Evolutionary conservation across 2,329 filamentous ascomycete species (phyloP).

Genomic region (Neofusicoccum ribis): DNA sequence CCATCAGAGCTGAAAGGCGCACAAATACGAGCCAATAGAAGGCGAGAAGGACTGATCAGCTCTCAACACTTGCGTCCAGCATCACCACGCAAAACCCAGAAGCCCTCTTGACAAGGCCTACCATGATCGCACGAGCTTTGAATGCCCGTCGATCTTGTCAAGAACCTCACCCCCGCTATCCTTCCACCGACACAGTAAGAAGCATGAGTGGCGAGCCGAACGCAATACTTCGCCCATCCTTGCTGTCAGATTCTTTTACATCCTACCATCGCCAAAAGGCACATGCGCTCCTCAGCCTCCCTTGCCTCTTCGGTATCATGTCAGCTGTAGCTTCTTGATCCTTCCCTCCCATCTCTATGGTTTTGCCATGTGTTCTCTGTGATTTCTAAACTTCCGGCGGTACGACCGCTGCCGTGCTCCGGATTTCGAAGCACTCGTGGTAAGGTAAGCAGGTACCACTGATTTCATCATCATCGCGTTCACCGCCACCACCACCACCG

Average conservation of each 20-base stretch:
- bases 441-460: no score
- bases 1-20: background rate
- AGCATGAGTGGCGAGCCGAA: conserved; percentile 4
- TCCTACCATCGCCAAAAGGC: background rate
- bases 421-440: background rate
- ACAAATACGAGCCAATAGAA: background rate
- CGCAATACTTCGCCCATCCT: background rate
- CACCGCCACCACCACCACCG: no score
- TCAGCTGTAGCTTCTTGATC: conserved; percentile 11
- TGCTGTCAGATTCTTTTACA: conserved; percentile 4
- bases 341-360: background rate
- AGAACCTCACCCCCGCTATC: background rate
- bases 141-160: background rate
- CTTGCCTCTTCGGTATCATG: background rate
- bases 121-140: background rate
- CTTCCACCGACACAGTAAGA: background rate
- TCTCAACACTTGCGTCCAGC: background rate
- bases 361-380: background rate
- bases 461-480: no score
- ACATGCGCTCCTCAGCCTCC: background rate
- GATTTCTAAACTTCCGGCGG: background rate
- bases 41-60: background rate
- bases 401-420: background rate
- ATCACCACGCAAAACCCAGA: background rate
- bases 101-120: background rate